Conservation (phyloP, 139 green algal genomes). For the Coelastrella sp. region DNA sequence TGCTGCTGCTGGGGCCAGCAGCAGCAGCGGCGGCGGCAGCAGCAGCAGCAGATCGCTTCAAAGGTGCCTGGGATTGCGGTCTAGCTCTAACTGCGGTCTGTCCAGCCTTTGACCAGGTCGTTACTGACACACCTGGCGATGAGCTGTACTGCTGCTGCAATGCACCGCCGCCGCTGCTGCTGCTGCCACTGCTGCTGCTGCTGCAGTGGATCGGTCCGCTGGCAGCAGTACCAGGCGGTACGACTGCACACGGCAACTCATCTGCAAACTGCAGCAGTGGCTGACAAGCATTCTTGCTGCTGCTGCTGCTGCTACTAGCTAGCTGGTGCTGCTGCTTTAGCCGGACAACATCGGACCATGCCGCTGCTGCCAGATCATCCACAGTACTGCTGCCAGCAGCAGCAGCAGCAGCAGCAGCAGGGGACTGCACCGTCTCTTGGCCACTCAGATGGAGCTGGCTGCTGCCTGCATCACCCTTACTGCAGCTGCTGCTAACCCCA, state of each 20-base stretch:
- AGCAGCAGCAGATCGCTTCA: not conserved
- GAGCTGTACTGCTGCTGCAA: not conserved
- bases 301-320: not conserved
- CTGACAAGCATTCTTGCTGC: not conserved
- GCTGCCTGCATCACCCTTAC: not conserved
- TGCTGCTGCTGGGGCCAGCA: conserved; percentile 18
- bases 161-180: not conserved
- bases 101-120: conserved; percentile 17
- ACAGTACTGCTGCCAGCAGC: not conserved
- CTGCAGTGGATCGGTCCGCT: not conserved
- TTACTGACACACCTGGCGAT: conserved; percentile 38
- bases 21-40: not conserved
- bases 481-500: not conserved
- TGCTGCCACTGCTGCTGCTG: conserved; percentile 26
- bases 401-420: not conserved
- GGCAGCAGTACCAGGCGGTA: conserved; percentile 7
- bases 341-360: not conserved
- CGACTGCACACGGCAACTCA: conserved; percentile 44
- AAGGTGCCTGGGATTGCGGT: not conserved
- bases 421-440: not conserved
- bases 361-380: conserved; percentile 27
- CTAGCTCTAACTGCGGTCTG: not conserved
- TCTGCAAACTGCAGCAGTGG: conserved; percentile 20
- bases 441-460: not conserved
- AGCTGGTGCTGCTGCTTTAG: conserved; percentile 38